Percentiles rank a stretch among this genome's conserved stretches.
These are phyloP conservation scores for Alternaria ventricosa DNA, from an alignment of 2,329 filamentous ascomycete genomes.

Conservation along the genomic window DNA sequence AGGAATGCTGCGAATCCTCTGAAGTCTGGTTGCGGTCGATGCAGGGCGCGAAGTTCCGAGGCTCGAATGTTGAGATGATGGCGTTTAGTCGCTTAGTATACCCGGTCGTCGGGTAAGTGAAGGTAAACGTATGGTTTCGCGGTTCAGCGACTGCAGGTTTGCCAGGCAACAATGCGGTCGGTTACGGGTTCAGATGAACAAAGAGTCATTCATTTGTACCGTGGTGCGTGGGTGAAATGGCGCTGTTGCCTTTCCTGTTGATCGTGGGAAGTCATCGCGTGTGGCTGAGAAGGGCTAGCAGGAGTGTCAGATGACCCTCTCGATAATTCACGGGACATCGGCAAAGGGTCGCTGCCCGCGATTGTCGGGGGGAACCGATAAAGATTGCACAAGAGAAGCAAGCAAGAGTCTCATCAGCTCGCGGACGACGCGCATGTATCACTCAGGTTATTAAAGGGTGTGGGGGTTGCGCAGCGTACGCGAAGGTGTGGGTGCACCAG, in stretches of 20 bases:
- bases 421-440: not conserved
- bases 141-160: constrained; percentile 15
- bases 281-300: constrained; percentile 27
- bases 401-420: not conserved
- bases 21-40: not conserved
- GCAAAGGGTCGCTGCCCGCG: not conserved
- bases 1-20: not conserved
- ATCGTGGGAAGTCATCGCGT: constrained; percentile 24
- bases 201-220: not conserved
- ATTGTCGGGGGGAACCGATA: not conserved
- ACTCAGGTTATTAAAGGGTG: not conserved
- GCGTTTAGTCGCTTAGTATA: constrained; percentile 21
- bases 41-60: constrained; percentile 1
- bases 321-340: constrained; percentile 10
- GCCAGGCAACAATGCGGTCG: constrained; percentile 19
- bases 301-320: constrained; percentile 31
- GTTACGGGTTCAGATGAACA: not conserved
- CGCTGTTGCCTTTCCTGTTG: constrained; percentile 28
- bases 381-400: constrained; percentile 5
- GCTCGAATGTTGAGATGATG: constrained; percentile 6
- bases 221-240: constrained; percentile 11
- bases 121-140: constrained; percentile 27
- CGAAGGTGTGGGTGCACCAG: not conserved
- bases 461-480: not conserved
- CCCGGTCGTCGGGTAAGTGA: constrained; percentile 30